Evolutionary conservation across 805 yeast species (phyloP), one percentile per base, ranked within the genome.

Genomic region (Lipomyces starkeyi): DNA sequence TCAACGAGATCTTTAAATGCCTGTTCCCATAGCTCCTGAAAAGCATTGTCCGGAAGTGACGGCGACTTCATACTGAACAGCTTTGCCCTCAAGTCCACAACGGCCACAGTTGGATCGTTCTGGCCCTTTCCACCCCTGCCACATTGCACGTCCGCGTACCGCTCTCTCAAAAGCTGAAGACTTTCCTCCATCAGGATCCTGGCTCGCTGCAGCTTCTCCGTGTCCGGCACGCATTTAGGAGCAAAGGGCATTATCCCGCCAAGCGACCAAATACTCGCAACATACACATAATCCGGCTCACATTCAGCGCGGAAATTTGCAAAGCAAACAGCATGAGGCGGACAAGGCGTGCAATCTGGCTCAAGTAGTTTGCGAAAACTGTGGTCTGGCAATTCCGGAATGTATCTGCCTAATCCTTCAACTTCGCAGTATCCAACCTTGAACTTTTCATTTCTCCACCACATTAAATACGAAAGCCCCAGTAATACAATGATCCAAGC

Each of bases 291-390:
- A 65, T 89, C 97, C 58, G 87, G 88, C 73, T 86, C 87, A 78
- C 99, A 94, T 65, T 84, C 87, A 8, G 91, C 74, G 62, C 83
- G 80, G 73, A 90, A 80, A 58, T 83, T 76, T 29, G 87, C 85
- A 71, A 83, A 86, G 78, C 98, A 94, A 52, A 85, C 81, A 0
- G 93, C 95, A 78, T 93, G 88, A 2, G 83, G 84, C 1, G 98
- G 98, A 76, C 98, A 94, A 32, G 85, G 85, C 3, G 85, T 79
- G 79, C 99, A 94, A 0, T 72, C 58, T 2, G 97, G 96, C 60
- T 83, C 83, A 61, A 83, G 71, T 2, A 71, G 29, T 63, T 64
- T 20, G 61, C 59, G 47, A 71, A 71, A 20, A 9, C 20, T 57
- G 58, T 40, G 32, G 29, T 22, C 63, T 25, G 47, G 7, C 17